Conservation (phyloP, 2,329 filamentous ascomycete genomes). For the Alternaria conjuncta region DNA sequence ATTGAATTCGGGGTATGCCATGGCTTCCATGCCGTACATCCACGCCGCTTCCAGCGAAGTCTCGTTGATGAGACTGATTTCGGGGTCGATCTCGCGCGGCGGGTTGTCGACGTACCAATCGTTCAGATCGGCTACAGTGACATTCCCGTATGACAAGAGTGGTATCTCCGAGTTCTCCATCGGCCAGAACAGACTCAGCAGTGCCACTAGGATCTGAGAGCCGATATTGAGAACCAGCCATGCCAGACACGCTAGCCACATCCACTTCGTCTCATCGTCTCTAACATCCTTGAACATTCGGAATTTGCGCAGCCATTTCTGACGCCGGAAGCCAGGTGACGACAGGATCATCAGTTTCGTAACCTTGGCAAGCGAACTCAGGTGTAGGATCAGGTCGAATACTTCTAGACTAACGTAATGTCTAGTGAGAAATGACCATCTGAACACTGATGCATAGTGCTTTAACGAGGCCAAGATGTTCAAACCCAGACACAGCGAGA, state of each 20-base stretch:
- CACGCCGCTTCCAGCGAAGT: constrained; percentile 35
- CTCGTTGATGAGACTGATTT: constrained; percentile 7
- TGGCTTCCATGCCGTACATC: constrained; percentile 38
- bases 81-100: not conserved
- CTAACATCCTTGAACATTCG: constrained; percentile 40
- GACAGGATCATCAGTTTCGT: constrained; percentile 45
- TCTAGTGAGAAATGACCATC: constrained; percentile 43
- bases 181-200: constrained; percentile 44
- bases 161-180: constrained; percentile 37
- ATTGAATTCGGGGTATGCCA: constrained; percentile 26
- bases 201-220: constrained; percentile 43
- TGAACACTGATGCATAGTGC: constrained; percentile 40
- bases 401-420: constrained; percentile 43
- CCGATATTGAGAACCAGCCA: constrained; percentile 45
- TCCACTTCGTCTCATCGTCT: constrained; percentile 40
- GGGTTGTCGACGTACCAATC: constrained; percentile 24
- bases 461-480: constrained; percentile 44
- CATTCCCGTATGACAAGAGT: constrained; percentile 35
- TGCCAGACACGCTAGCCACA: constrained; percentile 41
- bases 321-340: constrained; percentile 33
- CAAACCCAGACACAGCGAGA: constrained; percentile 44
- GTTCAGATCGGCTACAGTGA: constrained; percentile 34
- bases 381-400: constrained; percentile 44
- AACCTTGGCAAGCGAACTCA: constrained; percentile 40
- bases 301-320: constrained; percentile 31